These are phyloP conservation scores for Sistotremastrum niveocremeum DNA, from an alignment of 768 basidiomycete species.

Conservation along the genomic window DNA sequence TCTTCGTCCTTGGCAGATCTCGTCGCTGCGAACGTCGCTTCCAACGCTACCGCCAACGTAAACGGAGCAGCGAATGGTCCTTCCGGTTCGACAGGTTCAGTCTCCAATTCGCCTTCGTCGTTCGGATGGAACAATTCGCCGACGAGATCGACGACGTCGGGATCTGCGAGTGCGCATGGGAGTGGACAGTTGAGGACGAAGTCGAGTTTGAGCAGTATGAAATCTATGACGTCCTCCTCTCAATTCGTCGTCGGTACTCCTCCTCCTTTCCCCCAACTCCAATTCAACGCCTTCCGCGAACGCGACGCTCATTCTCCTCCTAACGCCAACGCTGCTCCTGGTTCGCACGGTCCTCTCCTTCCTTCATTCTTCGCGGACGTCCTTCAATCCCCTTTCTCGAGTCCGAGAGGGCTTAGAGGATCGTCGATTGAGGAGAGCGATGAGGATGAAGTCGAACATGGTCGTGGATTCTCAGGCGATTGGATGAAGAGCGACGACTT, in stretches of 20 bases:
- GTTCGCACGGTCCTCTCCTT: constrained; percentile 37
- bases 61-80: too few species aligned
- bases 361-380: constrained; percentile 70
- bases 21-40: too few species aligned
- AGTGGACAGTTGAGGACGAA: constrained; percentile 10
- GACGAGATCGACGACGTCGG: too few species aligned
- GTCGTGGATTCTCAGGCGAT: too few species aligned
- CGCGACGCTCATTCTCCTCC: constrained; percentile 9
- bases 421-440: constrained; percentile 45
- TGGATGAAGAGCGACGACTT: too few species aligned
- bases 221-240: constrained; percentile 53
- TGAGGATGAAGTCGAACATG: constrained; percentile 6
- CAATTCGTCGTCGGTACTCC: constrained; percentile 25
- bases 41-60: too few species aligned
- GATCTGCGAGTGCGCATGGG: too few species aligned
- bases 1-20: too few species aligned
- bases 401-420: constrained; percentile 40
- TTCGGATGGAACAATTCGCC: too few species aligned
- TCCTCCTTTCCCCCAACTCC: constrained; percentile 17
- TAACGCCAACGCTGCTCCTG: constrained; percentile 12
- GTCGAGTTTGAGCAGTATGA: constrained; percentile 21
- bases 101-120: too few species aligned
- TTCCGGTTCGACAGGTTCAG: too few species aligned
- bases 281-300: constrained; percentile 8
- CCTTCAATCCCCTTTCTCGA: constrained; percentile 56